Evolutionary conservation across 345 rosid species (phyloP), one percentile per base, ranked within the genome.

Genomic region (Salix suchowensis): DNA sequence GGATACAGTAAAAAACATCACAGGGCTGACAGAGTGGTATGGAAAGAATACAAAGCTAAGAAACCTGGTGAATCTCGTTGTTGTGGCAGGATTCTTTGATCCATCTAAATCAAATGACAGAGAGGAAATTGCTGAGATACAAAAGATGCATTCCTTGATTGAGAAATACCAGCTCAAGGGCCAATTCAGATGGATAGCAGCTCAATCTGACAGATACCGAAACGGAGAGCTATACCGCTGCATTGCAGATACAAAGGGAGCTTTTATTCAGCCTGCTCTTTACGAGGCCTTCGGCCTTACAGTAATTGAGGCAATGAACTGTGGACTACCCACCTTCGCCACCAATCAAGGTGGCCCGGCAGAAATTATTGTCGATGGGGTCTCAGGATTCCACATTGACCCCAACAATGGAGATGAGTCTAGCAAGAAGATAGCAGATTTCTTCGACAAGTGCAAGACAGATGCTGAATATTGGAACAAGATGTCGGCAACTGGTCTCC

Each of bases 201-300:
- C 99, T 67, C 99, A 96, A 74, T 87, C 96, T 0, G 97, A 96
- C 77, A 83, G 99, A 82, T 87, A 87, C 40, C 85, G 97, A 46
- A 96, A 96, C 36, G 94, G 92, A 64, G 99, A 96, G 87, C 88
- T 96, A 19, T 93, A 96, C 68, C 89, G 99, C 54, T 92, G 86
- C 80, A 87, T 96, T 76, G 98, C 99, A 10, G 99, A 96, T 75
- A 87, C 97, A 23, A 91, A 88, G 70, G 98, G 99, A 77, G 93
- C 93, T 72, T 96, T 92, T 66, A 92, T 91, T 73, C 98, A 96
- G 83, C 98, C 99, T 11, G 99, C 99, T 62, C 83, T 96, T 12
- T 96, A 93, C 74, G 99, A 96, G 82, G 98, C 98, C 68, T 96
- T 96, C 75, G 98, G 98, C 62, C 83, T 96, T 32, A 96, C 99